Conservation (phyloP, 352 stramenopile genomes). For the Phytophthora fragariaefolia region DNA sequence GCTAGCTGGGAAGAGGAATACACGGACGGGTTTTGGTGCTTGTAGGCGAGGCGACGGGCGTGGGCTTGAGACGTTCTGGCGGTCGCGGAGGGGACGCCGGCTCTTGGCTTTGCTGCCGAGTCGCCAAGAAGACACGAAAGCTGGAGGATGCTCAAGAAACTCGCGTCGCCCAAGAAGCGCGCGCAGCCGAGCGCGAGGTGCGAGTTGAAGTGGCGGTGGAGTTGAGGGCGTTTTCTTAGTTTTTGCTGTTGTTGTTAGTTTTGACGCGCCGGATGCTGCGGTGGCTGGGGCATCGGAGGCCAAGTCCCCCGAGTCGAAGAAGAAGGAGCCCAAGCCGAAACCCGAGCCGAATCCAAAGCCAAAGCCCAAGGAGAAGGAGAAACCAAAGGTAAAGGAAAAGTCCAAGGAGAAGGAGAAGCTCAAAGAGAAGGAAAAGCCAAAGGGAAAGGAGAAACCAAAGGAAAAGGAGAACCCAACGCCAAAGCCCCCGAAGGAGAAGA, state of each 20-base stretch:
- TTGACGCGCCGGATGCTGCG: constrained; percentile 12
- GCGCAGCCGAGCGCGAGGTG: neutral
- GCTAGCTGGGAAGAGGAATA: too few species aligned
- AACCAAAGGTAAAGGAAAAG: constrained; percentile 1
- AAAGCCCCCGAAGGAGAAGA: constrained; percentile 25
- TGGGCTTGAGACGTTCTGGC: too few species aligned
- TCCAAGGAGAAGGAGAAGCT: constrained; percentile 6
- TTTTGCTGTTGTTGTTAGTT: neutral
- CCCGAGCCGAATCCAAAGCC: constrained; percentile 6
- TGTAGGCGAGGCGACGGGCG: too few species aligned
- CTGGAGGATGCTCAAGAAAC: constrained; percentile 51
- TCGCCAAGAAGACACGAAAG: neutral
- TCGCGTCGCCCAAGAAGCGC: constrained; percentile 46
- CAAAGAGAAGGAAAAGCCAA: constrained; percentile 11
- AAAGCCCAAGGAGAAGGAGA: constrained; percentile 11
- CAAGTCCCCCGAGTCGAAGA: constrained; percentile 20
- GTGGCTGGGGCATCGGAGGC: constrained; percentile 1
- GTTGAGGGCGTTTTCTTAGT: neutral
- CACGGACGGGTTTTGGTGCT: constrained; percentile 4
- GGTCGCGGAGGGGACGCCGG: neutral
- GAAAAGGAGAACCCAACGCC: constrained; percentile 6
- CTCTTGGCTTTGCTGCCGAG: constrained; percentile 7
- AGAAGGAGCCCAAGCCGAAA: constrained; percentile 17
- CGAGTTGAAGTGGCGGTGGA: neutral
- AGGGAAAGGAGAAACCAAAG: constrained; percentile 12